Evolutionary conservation across 2,329 filamentous ascomycete species (phyloP).

Genomic region (Penicillium glabrum): DNA sequence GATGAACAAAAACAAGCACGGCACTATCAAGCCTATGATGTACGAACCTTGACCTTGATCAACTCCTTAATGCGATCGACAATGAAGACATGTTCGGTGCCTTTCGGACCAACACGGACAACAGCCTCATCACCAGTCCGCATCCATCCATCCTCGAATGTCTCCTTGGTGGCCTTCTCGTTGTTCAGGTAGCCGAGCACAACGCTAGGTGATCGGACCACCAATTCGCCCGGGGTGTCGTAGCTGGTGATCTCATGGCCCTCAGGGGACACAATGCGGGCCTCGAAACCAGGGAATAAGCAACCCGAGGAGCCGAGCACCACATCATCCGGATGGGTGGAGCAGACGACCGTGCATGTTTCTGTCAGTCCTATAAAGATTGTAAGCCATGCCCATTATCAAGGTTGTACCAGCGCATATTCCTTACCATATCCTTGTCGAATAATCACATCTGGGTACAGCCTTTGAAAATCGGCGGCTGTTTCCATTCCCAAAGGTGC

Average conservation of each 20-base stretch:
- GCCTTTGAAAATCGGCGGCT: constrained; percentile 60
- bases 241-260: constrained; percentile 69
- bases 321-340: constrained; percentile 60
- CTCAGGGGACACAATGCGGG: constrained; percentile 66
- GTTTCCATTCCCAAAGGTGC: constrained; percentile 76
- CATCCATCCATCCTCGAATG: constrained; percentile 79
- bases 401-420: neutral
- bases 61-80: constrained; percentile 79
- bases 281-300: constrained; percentile 64
- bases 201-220: constrained; percentile 74
- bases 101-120: constrained; percentile 61
- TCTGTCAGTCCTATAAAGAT: constrained; percentile 66
- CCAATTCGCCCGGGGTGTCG: constrained; percentile 76
- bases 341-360: constrained; percentile 67
- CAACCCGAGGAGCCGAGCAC: constrained; percentile 71
- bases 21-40: neutral
- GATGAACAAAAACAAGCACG: neutral
- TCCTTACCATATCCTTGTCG: constrained; percentile 68
- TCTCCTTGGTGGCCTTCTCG: constrained; percentile 76
- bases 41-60: constrained; percentile 71
- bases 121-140: constrained; percentile 83
- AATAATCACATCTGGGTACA: constrained; percentile 65
- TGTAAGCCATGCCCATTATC: neutral
- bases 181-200: constrained; percentile 86
- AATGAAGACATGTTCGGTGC: constrained; percentile 79